phyloP scores from a whole-genome alignment of 768 basidiomycete species.

The Myochromella boudieri region DNA sequence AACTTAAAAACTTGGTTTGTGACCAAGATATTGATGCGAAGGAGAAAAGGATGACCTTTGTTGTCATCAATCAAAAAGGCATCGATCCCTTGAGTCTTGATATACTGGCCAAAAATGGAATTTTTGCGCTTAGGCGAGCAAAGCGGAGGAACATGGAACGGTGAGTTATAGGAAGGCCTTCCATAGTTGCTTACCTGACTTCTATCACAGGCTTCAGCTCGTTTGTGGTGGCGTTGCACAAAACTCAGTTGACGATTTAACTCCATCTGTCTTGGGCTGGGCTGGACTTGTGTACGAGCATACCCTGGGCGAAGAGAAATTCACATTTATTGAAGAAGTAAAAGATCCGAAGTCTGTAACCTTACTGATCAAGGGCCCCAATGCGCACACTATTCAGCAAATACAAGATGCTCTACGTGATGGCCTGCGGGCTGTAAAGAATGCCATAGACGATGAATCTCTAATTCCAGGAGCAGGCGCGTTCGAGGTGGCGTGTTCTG shows the following conservation, averaged over 20 bases:
- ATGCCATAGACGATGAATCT: slow-evolving; percentile 87
- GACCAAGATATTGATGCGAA: slow-evolving; percentile 86
- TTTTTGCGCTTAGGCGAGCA: slow-evolving; percentile 89
- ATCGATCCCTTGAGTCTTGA: slow-evolving; percentile 97
- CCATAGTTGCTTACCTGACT: slow-evolving; percentile 2
- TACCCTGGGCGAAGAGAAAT: slow-evolving; percentile 98
- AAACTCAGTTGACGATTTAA: slow-evolving; percentile 96
- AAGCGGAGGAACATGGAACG: slow-evolving; percentile 99
- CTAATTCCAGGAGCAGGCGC: slow-evolving; percentile 97
- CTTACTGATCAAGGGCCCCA: slow-evolving; percentile 95
- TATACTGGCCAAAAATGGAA: slow-evolving; percentile 94
- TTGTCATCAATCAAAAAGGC: slow-evolving; percentile 98
- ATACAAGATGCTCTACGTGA: slow-evolving; percentile 98
- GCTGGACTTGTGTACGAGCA: slow-evolving; percentile 99
- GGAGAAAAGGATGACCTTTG: slow-evolving; percentile 85
- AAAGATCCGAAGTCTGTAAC: slow-evolving; percentile 94
- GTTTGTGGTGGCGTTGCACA: slow-evolving; percentile 94
- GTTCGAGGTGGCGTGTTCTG: slow-evolving; percentile 91
- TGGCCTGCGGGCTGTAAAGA: slow-evolving; percentile 94
- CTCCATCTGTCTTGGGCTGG: slow-evolving; percentile 90
- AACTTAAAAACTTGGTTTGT: slow-evolving; percentile 94
- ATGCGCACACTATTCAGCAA: slow-evolving; percentile 93
- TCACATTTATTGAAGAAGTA: slow-evolving; percentile 96
- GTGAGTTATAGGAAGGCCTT: slow-evolving; percentile 41
- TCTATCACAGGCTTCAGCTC: slow-evolving; percentile 71